These are phyloP conservation scores for Capillidium heterosporum DNA, from an alignment of 371 early-diverging fungal species.

Conservation along the genomic window DNA sequence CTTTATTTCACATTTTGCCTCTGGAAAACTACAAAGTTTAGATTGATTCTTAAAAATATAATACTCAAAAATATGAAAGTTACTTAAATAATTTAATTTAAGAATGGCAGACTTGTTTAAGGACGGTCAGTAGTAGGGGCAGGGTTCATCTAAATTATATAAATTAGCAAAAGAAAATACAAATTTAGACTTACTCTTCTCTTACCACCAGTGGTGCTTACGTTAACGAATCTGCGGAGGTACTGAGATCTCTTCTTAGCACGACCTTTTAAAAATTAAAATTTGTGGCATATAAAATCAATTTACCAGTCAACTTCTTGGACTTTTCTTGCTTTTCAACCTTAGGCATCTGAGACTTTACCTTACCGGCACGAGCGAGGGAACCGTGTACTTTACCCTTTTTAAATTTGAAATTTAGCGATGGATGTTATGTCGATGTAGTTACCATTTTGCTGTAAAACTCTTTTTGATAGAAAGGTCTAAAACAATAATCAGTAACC, in stretches of 20 bases:
- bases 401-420: too few relatives aligned
- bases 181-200: constrained; percentile 34
- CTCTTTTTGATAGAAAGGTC: too few relatives aligned
- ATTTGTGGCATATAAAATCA: background rate
- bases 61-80: too few relatives aligned
- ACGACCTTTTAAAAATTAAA: constrained; percentile 39
- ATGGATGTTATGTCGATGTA: too few relatives aligned
- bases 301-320: constrained; percentile 62
- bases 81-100: background rate
- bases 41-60: too few relatives aligned
- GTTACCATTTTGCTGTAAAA: too few relatives aligned
- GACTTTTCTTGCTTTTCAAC: constrained; percentile 97
- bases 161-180: background rate
- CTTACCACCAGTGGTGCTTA: constrained; percentile 75
- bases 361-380: constrained; percentile 99
- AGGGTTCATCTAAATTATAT: constrained; percentile 38
- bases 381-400: constrained; percentile 99
- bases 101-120: background rate
- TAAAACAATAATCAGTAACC: too few relatives aligned
- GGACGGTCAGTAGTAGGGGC: constrained; percentile 20
- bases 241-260: constrained; percentile 96
- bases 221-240: constrained; percentile 95
- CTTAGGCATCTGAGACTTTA: constrained; percentile 98
- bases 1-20: too few relatives aligned
- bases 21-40: too few relatives aligned